Evolutionary conservation across 2,329 filamentous ascomycete genomes (phyloP), one percentile per base, ranked within the genome.

Genomic region (Fusarium poae): DNA sequence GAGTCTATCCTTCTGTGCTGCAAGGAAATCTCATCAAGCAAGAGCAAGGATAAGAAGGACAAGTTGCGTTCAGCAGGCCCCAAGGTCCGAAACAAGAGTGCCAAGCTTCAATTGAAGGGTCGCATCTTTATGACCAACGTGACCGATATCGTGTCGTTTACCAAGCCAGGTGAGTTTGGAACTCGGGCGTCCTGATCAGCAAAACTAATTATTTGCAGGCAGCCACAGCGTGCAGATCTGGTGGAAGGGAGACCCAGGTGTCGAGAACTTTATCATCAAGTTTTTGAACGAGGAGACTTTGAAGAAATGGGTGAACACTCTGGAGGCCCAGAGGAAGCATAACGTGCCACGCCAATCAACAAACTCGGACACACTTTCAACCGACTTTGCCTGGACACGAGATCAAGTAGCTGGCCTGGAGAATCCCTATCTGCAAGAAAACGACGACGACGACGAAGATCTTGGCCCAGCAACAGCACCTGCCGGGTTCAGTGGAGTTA

Each of bases 61-160:
- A 89, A 88, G 76, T 86, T 85, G 7, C 82, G 82, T 57, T 85
- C 85, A 1, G 82, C 82, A 3, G 82, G 79, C 9, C 85, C 88
- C 60, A 92, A 89, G 78, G 77, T 79, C 46, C 81, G 82, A 45
- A 88, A 86, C 75, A 90, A 88, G 77, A 92, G 88, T 74, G 91
- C 91, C 42, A 97, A 95, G 80, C 85, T 98, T 65, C 94, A 97
- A 79, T 86, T 99, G 30, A 99, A 99, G 80, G 96, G 96, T 39
- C 89, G 96, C 52, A 99, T 99, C 74, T 98, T 97, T 82, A 98
- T 99, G 94, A 94, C 94, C 72, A 99, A 99, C 76, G 95, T 99
- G 56, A 98, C 94, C 39, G 93, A 97, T 78, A 91, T 97, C n/a
- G 84, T 97, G 42, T 94, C 92, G 20, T 84, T 96, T 62, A 89